Base-by-base conservation (phyloP, 768 basidiomycete genomes). In the Tricholoma bakamatsutake region DNA sequence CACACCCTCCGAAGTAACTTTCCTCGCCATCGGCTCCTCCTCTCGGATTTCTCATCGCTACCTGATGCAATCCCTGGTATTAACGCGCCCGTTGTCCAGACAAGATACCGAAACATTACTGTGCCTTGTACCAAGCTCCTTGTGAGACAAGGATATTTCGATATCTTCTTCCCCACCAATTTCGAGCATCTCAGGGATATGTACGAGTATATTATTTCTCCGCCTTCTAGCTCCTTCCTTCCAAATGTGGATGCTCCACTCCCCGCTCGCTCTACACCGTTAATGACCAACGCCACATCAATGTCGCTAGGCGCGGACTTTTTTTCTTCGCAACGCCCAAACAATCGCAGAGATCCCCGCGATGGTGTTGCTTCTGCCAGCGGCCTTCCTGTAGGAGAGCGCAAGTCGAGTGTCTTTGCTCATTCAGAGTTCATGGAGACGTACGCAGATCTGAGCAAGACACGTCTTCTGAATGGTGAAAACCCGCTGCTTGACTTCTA, bases 151-250 rank as follows among this genome's bases (percentile, higher is more conserved):
- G 97, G 97, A 7, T 95, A 86, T 73, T 99, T 99, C 69, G 97
- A 99, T 69, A 98, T 98, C 58, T 92, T 99, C 76, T 99, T 99
- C 75, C 97, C 97, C 9, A 98, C 96, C 11, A 76, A 91, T 67
- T 98, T 98, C 60, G 82, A 81, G 52, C 80, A 78, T 18, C 77
- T 98, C 53, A 77, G 90, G 47, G 92, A 96, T 67, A 90, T 95
- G 83, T 98, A 98, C 71, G 90, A 94, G 65, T 77, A 84, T 61
- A 79, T 87, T 54, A 82, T 98, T 57, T 80, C 85, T 35, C 80
- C 82, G 63, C 83, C 85, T 3, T 64, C 64, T 21, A 55, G 33
- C 45, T 60, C 69, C 18, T 54, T 52, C 28, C 33, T 57, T 7
- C 40, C 67, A 5, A 56, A 59, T 13, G 59, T 62, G 37, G 73